Evolutionary conservation across 441 rosid genomes (phyloP), one percentile per base, ranked within the genome.

Genomic region (Populus hybrid): DNA sequence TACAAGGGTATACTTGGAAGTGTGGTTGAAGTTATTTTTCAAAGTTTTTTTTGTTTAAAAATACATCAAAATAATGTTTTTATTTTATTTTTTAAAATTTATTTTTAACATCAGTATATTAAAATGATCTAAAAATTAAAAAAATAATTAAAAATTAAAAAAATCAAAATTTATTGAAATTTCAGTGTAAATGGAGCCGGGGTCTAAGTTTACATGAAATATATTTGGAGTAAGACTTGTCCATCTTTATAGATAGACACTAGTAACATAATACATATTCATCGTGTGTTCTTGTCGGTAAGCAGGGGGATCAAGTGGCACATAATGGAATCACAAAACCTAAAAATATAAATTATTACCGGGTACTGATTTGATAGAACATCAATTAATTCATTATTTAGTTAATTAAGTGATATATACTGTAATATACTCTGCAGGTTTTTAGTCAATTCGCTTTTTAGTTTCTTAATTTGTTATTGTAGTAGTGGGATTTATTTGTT

Each of bases 291-390:
- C 76, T 81, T 85, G 87, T 87, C 86, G 86, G 84, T 76, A 83
- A 78, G 87, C 76, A 73, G 88, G 89, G 89, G 75, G 75, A 83
- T 88, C 90, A 76, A 73, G 69, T 33, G 65, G 63, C 23, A 56
- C 23, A n/a, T 56, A 56, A 20, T 56, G 63, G 3, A 20, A 20
- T 1, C 63, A 20, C 21, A 56, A 20, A 7, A 20, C 63, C 63
- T 56, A 2, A 20, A 18, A 18, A 18, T 2, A 56, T 18, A 8
- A 56, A 56, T n/a, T 21, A 59, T n/a, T 7, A n/a, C 26, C 3
- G n/a, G 64, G 11, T n/a, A n/a, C 24, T n/a, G 26, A 59, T 59
- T n/a, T 20, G 64, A 59, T 59, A 0, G 4, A 59, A n/a, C 26
- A 21, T 59, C 8, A 59, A 59, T 21, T 59, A n/a, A 59, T 59